Percentiles rank a stretch among this genome's conserved stretches.
Conservation (phyloP, 805 yeast genomes). For the Zygotorulaspora chibaensis region DNA sequence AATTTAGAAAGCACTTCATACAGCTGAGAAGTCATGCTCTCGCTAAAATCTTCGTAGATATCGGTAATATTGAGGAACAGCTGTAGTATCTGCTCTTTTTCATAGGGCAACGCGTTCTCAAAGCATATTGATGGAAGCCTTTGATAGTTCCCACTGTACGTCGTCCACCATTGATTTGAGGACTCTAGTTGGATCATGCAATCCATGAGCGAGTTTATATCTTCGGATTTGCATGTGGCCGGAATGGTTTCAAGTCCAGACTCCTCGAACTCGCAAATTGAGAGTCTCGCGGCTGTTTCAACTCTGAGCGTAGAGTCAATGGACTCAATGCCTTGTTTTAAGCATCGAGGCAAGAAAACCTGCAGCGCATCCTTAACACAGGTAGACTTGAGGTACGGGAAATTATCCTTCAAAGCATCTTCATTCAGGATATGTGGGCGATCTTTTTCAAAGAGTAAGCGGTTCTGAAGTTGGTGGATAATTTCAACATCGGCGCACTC, state of each 20-base stretch:
- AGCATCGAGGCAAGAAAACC: constrained; percentile 41
- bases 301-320: constrained; percentile 32
- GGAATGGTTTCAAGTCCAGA: constrained; percentile 38
- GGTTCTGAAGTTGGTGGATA: constrained; percentile 7
- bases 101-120: constrained; percentile 48
- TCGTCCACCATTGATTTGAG: constrained; percentile 66
- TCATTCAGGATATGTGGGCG: constrained; percentile 5
- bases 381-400: constrained; percentile 23
- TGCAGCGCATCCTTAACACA: constrained; percentile 42
- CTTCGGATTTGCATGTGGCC: constrained; percentile 25
- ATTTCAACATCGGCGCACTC: constrained; percentile 4
- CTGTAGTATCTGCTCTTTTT: constrained; percentile 46
- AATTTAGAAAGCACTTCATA: constrained; percentile 7
- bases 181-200: constrained; percentile 43
- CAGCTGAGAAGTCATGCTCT: constrained; percentile 11
- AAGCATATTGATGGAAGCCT: constrained; percentile 50
- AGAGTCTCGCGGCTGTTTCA: constrained; percentile 44
- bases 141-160: constrained; percentile 61
- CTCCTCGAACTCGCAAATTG: constrained; percentile 52
- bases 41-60: constrained; percentile 25
- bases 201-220: constrained; percentile 17
- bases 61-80: constrained; percentile 47
- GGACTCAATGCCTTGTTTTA: constrained; percentile 40
- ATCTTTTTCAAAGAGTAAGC: neutral
- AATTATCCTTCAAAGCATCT: constrained; percentile 15